Evolutionary conservation across 2,329 filamentous ascomycete genomes (phyloP).

Genomic region (Trichoderma citrinoviride): DNA sequence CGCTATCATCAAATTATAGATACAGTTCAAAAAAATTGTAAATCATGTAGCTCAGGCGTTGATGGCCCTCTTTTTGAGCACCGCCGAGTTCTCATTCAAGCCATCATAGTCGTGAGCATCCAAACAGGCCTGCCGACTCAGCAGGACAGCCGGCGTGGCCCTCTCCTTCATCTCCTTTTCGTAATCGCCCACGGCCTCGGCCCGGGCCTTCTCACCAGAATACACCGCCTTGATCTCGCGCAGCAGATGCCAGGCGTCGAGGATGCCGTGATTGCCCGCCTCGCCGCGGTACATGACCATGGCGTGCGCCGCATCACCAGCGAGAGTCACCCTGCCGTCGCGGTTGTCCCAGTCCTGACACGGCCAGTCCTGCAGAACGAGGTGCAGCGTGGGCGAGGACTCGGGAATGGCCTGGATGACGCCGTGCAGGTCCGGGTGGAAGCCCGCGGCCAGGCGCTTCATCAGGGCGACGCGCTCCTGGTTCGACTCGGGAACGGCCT

Average conservation of each 20-base stretch:
- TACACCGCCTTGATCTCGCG: conserved; percentile 27
- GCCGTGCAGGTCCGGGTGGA: conserved; percentile 40
- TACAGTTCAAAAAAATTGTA: too few relatives aligned
- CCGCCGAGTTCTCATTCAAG: conserved; percentile 35
- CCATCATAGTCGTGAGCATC: conserved; percentile 34
- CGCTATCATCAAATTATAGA: too few relatives aligned
- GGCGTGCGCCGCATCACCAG: conserved; percentile 56
- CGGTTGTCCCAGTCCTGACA: conserved; percentile 42
- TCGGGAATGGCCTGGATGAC: conserved; percentile 45
- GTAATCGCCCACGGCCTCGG: conserved; percentile 30
- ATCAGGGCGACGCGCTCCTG: conserved; percentile 39
- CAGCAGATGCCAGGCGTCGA: conserved; percentile 37
- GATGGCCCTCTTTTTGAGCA: conserved; percentile 30
- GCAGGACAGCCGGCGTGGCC: conserved; percentile 30
- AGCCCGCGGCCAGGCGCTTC: conserved; percentile 37
- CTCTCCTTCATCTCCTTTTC: conserved; percentile 35
- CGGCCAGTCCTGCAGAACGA: conserved; percentile 39
- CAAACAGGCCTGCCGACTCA: conserved; percentile 35
- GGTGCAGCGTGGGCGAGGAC: conserved; percentile 37
- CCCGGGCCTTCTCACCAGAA: conserved; percentile 16
- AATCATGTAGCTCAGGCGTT: neutral
- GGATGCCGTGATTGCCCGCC: conserved; percentile 41
- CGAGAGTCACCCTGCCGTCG: conserved; percentile 45
- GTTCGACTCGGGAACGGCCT: conserved; percentile 36
- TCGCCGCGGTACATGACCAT: conserved; percentile 55